Conservation (phyloP, 2,329 filamentous ascomycete species). For the Pestalotiopsis sp. region DNA sequence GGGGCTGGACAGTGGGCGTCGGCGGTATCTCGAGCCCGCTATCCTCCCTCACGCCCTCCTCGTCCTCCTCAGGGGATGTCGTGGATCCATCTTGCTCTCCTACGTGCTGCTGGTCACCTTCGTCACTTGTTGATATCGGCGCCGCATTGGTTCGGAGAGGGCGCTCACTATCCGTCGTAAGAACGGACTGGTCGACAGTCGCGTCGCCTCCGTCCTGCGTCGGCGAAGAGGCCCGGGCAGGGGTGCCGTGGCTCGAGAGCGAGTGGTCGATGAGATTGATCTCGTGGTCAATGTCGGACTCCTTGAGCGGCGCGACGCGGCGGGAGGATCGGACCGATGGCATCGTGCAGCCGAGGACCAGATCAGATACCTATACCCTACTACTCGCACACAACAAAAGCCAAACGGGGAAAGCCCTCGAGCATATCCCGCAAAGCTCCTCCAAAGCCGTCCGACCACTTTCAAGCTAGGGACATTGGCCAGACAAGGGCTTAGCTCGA, state of each 20-base stretch:
- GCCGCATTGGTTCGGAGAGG: slow-evolving; percentile 19
- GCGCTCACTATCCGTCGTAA: slow-evolving; percentile 25
- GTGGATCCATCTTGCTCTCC: neutral
- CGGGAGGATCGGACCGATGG: slow-evolving; percentile 51
- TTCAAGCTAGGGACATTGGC: neutral
- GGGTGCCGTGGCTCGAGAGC: slow-evolving; percentile 18
- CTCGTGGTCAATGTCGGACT: slow-evolving; percentile 70
- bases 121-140: slow-evolving; percentile 8
- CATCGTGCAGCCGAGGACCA: slow-evolving; percentile 31
- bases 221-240: slow-evolving; percentile 15
- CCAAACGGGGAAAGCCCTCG: neutral
- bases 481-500: neutral
- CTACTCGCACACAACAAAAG: slow-evolving; percentile 16
- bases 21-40: neutral
- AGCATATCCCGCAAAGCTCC: neutral
- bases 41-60: neutral
- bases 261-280: slow-evolving; percentile 68
- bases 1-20: neutral
- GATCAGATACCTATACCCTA: slow-evolving; percentile 24
- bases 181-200: slow-evolving; percentile 19
- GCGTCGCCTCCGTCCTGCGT: slow-evolving; percentile 17
- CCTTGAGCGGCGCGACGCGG: slow-evolving; percentile 56
- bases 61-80: neutral
- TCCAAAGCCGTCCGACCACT: neutral
- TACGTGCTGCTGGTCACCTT: neutral